A percentile compares a stretch with the other conserved stretches of the same genome.
These are phyloP conservation scores for Penicillium sp. DNA, from an alignment of 2,329 filamentous ascomycete species.

Conservation along the genomic window DNA sequence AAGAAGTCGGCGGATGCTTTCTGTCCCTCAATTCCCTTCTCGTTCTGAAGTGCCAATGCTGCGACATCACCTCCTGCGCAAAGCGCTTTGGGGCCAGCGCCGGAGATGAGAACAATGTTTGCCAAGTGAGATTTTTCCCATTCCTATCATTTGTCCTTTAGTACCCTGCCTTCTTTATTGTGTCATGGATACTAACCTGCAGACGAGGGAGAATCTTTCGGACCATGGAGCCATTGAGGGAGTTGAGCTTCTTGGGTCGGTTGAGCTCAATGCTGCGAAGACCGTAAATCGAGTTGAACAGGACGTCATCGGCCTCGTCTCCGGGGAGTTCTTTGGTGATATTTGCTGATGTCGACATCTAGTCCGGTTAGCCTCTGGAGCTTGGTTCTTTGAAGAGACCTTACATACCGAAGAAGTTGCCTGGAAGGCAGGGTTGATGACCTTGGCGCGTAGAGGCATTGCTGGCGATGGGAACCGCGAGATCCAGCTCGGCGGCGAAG, in stretches of 20 bases:
- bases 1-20: conserved; percentile 82
- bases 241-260: conserved; percentile 86
- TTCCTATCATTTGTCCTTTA: conserved; percentile 53
- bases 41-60: conserved; percentile 72
- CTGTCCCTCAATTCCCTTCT: conserved; percentile 67
- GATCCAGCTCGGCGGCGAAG: conserved; percentile 48
- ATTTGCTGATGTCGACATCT: conserved; percentile 46
- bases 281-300: conserved; percentile 87
- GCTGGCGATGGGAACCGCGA: conserved; percentile 43
- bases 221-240: conserved; percentile 91
- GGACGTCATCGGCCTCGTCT: conserved; percentile 85
- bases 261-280: conserved; percentile 92
- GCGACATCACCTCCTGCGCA: conserved; percentile 93
- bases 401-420: conserved; percentile 53
- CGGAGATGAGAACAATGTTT: conserved; percentile 90
- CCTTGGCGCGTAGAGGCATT: conserved; percentile 82
- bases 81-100: conserved; percentile 78
- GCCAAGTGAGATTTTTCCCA: conserved; percentile 95
- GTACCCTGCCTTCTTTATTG: background rate
- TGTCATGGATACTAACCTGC: conserved; percentile 44
- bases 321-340: conserved; percentile 57
- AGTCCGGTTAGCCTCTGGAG: conserved; percentile 11
- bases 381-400: background rate
- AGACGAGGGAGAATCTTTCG: conserved; percentile 88
- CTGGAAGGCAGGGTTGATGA: conserved; percentile 60